phyloP scores from a whole-genome alignment of 176 grass and related monocot genomes.

The Juncus inflexus region DNA sequence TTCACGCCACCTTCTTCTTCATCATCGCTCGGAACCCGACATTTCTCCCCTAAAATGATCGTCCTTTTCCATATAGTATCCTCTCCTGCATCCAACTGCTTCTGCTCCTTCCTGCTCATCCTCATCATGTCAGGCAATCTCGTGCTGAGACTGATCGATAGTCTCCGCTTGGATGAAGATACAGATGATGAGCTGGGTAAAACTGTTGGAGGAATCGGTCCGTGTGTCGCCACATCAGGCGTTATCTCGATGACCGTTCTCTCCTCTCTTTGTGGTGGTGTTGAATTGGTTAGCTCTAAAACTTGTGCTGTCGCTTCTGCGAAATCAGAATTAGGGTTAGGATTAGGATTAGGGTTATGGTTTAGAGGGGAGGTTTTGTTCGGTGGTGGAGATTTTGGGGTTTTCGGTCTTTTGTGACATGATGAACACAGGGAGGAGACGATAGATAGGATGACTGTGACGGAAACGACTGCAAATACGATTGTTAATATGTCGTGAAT shows the following conservation, averaged over 20 bases:
- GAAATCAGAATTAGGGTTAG: not conserved
- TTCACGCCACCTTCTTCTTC: constrained; percentile 44
- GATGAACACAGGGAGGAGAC: constrained; percentile 67
- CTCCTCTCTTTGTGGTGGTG: not conserved
- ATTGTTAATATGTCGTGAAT: constrained; percentile 33
- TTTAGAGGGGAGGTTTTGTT: constrained; percentile 8
- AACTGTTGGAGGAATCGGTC: constrained; percentile 42
- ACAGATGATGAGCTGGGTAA: constrained; percentile 16
- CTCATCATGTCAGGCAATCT: constrained; percentile 66
- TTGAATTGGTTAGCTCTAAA: not conserved
- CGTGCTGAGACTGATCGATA: constrained; percentile 56
- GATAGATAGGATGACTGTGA: constrained; percentile 44
- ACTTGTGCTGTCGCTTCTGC: not conserved
- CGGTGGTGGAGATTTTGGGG: not conserved
- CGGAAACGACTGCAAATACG: constrained; percentile 46
- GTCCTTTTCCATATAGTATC: constrained; percentile 86
- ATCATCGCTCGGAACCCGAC: constrained; percentile 42
- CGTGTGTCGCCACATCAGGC: constrained; percentile 56
- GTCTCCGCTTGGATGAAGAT: constrained; percentile 37
- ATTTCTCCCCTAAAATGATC: constrained; percentile 82
- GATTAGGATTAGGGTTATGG: not conserved
- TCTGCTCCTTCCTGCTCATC: constrained; percentile 51
- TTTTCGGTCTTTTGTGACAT: constrained; percentile 56
- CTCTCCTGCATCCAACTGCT: constrained; percentile 46
- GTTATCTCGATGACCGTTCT: constrained; percentile 40